Base-by-base conservation (phyloP, 2,329 filamentous ascomycete genomes). In the Cytospora leucostoma region DNA sequence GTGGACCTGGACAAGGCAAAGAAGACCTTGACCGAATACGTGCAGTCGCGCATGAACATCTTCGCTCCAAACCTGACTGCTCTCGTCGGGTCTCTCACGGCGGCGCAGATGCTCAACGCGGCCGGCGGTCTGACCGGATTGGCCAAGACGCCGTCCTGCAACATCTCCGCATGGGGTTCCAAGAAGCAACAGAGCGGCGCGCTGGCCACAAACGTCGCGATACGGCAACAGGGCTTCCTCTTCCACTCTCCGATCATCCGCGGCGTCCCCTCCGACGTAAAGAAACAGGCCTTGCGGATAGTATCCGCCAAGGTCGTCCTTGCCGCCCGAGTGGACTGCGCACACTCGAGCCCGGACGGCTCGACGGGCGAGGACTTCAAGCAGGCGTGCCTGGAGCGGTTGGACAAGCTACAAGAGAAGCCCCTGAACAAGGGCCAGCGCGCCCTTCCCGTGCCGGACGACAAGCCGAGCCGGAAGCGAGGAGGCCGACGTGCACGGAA, bases 81-180 rank as follows among this genome's bases (percentile, higher is more conserved):
- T 1, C 84, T 99, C 19, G 91, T 99, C 63, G 95, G 95, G 19
- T 95, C 94, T 0, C 83, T 97, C 19, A 97, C 94, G 3, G 94
- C 95, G 8, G 95, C 95, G 4, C 94, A 98, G 77, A 85, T 99
- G n/a, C 89, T 99, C 71, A 97, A 97, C 76, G 92, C 92, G 65
- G 91, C 93, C 0, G 95, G 95, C 66, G 95, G 95, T 10, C 80
- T 99, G 37, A 91, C 89, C 1, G 92, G 92, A 40, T 83, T 99
- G 12, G 93, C 92, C 49, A 96, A 97, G 74, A 95, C 93, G 3
- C 95, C 95, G 0, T 88, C 95, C 2, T 97, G 94, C 78, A 99
- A 99, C 71, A 84, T 99, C 50, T 86, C 93, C 0, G 92, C 93
- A 0, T 89, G 96, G 74, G 95, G 95, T 15, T 95, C 92, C 34